These are phyloP conservation scores for Colletotrichum sp. DNA, from an alignment of 2,329 filamentous ascomycete species.

Conservation along the genomic window DNA sequence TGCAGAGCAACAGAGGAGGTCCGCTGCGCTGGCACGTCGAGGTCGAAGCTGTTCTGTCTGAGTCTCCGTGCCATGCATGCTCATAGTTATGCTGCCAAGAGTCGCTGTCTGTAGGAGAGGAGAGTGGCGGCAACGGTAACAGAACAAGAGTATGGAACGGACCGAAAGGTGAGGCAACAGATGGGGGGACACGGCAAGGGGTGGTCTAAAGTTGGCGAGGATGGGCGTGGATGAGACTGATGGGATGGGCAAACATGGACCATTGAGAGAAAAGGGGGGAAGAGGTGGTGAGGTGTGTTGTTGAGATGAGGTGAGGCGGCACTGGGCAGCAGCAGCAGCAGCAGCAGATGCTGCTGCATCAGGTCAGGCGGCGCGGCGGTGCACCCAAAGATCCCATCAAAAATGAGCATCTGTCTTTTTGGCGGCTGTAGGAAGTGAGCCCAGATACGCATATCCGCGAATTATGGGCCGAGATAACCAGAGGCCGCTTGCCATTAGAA, in stretches of 20 bases:
- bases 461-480: neutral
- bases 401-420: neutral
- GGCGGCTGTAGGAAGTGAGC: neutral
- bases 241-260: neutral
- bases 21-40: conserved; percentile 16
- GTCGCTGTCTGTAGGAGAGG: neutral
- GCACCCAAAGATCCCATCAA: neutral
- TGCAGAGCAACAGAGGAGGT: conserved; percentile 12
- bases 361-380: neutral
- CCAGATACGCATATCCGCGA: neutral
- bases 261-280: neutral
- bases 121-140: neutral
- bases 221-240: neutral
- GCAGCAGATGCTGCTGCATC: neutral
- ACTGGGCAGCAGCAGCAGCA: neutral
- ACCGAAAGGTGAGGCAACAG: neutral
- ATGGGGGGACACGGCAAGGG: neutral
- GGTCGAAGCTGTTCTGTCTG: neutral
- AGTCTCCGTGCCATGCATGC: conserved; percentile 2
- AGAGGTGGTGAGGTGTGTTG: neutral
- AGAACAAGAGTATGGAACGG: neutral
- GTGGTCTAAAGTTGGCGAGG: neutral
- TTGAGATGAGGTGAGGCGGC: neutral
- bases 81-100: neutral
- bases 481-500: neutral